Base-by-base conservation (phyloP, 805 yeast species). In the Yarrowia hollandica region DNA sequence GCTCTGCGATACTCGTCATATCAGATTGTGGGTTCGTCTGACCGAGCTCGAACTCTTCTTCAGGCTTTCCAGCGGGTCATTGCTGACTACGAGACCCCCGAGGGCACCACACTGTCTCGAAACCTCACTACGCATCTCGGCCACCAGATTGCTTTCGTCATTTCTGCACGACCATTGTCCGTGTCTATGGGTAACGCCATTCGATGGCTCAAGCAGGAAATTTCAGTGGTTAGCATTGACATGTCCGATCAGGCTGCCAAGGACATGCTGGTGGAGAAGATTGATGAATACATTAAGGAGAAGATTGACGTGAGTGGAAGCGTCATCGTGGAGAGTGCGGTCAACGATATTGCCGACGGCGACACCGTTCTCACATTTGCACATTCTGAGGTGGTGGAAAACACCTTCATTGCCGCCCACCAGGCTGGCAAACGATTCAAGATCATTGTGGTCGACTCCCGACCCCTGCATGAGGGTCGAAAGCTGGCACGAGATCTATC, bases 151-250 rank as follows among this genome's bases (percentile, higher is more conserved):
- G 99, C 92, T 70, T 89, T 87, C 65, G 76, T 94, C 65, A 92
- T 89, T 67, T 83, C 89, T 9, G 91, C 97, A 3, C 82, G 99
- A 63, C 97, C 98, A 0, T 77, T 94, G 50, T 84, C 94, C 60
- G 88, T 91, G 2, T 82, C 96, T 0, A 94, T 94, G 99, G 99
- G 99, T 59, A 94, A 91, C 74, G 92, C 97, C 2, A 94, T 94
- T 64, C 82, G 99, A 67, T 91, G 97, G 97, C 79, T 94, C 63
- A 94, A 94, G 69, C 98, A 92, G 75, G 92, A 88, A 70, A 92
- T 94, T 59, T 83, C 97, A 0, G 79, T 81, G 39, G 82, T 92
- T 50, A 84, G 90, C 60, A 84, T 91, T 60, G 95, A 88, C 63
- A 76, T 82, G 26, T 71, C 78, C 23, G 94, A 87, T 60, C 76